Percentiles rank a stretch among this genome's conserved stretches.
These are phyloP conservation scores for Lichtheimia ramosa DNA, from an alignment of 371 early-diverging fungal species.

Conservation along the genomic window DNA sequence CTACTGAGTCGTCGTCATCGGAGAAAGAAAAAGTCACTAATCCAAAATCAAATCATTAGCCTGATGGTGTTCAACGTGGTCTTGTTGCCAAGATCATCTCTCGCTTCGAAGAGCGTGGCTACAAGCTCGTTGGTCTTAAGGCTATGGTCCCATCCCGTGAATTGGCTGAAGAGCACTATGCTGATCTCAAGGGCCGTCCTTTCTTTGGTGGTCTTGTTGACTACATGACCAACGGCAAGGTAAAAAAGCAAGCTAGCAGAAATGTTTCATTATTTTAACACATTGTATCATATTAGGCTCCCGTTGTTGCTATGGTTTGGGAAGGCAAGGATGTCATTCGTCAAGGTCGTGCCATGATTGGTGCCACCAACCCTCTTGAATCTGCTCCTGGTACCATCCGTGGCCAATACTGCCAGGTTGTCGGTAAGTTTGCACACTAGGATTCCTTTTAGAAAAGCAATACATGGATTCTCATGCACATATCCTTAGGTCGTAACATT, in stretches of 20 bases:
- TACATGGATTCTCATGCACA: no score
- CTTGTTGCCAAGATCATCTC: slow-evolving; percentile 83
- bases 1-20: not conserved
- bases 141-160: slow-evolving; percentile 61
- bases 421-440: slow-evolving; percentile 4
- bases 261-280: not conserved
- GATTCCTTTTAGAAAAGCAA: no score
- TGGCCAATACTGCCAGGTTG: slow-evolving; percentile 76
- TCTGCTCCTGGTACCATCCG: slow-evolving; percentile 94
- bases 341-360: slow-evolving; percentile 87
- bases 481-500: slow-evolving; percentile 73
- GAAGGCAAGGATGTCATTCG: slow-evolving; percentile 90
- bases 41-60: slow-evolving; percentile 19
- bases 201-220: slow-evolving; percentile 88
- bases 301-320: slow-evolving; percentile 82
- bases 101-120: slow-evolving; percentile 81
- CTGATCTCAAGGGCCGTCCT: slow-evolving; percentile 77
- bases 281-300: slow-evolving; percentile 33
- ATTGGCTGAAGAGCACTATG: slow-evolving; percentile 88
- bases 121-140: slow-evolving; percentile 63
- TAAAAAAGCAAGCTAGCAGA: not conserved
- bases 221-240: slow-evolving; percentile 62
- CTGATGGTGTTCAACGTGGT: slow-evolving; percentile 80
- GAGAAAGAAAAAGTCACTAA: not conserved
- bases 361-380: slow-evolving; percentile 80